Evolutionary conservation across 371 early-diverging fungal species (phyloP), one percentile per base, ranked within the genome.

Genomic region (Actinomucor elegans): DNA sequence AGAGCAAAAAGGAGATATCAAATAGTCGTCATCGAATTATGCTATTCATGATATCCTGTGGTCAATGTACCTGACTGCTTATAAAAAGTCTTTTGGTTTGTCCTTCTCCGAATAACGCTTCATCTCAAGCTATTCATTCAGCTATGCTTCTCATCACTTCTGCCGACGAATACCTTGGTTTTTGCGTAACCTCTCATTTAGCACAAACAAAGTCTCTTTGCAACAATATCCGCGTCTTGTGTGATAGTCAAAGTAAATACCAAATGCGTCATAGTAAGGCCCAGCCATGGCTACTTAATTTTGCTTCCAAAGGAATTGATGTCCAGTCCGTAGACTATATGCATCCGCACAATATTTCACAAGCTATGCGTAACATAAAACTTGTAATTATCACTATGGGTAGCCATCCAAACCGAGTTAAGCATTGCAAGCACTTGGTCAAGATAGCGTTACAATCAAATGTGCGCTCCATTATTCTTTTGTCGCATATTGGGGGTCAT

Each of bases 91-190:
- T n/a, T n/a, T n/a, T n/a, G n/a, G n/a, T n/a, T n/a, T n/a, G n/a
- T n/a, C n/a, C n/a, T n/a, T n/a, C n/a, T n/a, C n/a, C n/a, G n/a
- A n/a, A n/a, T n/a, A n/a, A n/a, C n/a, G n/a, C n/a, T n/a, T n/a
- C n/a, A n/a, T n/a, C n/a, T n/a, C n/a, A n/a, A n/a, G n/a, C n/a
- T n/a, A n/a, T n/a, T n/a, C n/a, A n/a, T n/a, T n/a, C n/a, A n/a
- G n/a, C n/a, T n/a, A 75, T 75, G 72, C 45, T 71, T 43, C 67
- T 75, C 18, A 66, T 75, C 27, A 63, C 67, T 4, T 56, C 54
- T 18, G 72, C 59, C 26, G 75, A 75, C 40, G 69, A 75, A 38
- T 71, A 62, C 35, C 37, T 75, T 44, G 75, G 75, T 0, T 62
- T 67, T 45, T 59, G 66, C 36, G 48, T 75, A 37, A 56, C 70